These are phyloP conservation scores for Glycyrrhiza uralensis DNA, from an alignment of 306 rosid genomes.

Conservation along the genomic window DNA sequence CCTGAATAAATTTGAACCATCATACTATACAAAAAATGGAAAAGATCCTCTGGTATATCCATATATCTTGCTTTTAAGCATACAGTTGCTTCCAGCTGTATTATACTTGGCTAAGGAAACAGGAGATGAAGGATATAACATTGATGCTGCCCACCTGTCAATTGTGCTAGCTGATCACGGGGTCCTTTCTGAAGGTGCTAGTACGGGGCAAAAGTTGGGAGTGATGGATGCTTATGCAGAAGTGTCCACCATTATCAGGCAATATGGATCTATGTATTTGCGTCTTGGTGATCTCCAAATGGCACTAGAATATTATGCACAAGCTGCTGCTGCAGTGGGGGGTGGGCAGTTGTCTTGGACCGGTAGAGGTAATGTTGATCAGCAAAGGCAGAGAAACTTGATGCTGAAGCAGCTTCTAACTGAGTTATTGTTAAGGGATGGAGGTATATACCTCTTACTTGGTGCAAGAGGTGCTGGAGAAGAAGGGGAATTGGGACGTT, in stretches of 20 bases:
- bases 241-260: slow-evolving; percentile 78
- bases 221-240: slow-evolving; percentile 97
- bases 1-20: slow-evolving; percentile 92
- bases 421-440: slow-evolving; percentile 77
- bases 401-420: slow-evolving; percentile 97
- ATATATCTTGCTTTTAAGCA: slow-evolving; percentile 85
- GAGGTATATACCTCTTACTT: slow-evolving; percentile 83
- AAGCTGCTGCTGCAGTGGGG: slow-evolving; percentile 97
- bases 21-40: slow-evolving; percentile 93
- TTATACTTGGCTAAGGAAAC: slow-evolving; percentile 79
- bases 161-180: slow-evolving; percentile 93
- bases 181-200: slow-evolving; percentile 71
- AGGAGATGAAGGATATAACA: slow-evolving; percentile 84
- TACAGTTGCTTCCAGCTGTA: slow-evolving; percentile 86
- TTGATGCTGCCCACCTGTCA: slow-evolving; percentile 88
- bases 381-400: slow-evolving; percentile 89
- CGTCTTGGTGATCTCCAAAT: slow-evolving; percentile 69
- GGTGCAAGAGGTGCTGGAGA: slow-evolving; percentile 94
- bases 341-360: slow-evolving; percentile 94
- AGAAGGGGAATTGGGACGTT: slow-evolving; percentile 89
- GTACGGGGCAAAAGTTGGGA: slow-evolving; percentile 74
- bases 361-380: slow-evolving; percentile 78
- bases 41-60: slow-evolving; percentile 96
- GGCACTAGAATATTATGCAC: slow-evolving; percentile 90
- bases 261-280: slow-evolving; percentile 74